Conservation (phyloP, 192 early-diverging fungal genomes). For the Kickxella alabastrina region DNA sequence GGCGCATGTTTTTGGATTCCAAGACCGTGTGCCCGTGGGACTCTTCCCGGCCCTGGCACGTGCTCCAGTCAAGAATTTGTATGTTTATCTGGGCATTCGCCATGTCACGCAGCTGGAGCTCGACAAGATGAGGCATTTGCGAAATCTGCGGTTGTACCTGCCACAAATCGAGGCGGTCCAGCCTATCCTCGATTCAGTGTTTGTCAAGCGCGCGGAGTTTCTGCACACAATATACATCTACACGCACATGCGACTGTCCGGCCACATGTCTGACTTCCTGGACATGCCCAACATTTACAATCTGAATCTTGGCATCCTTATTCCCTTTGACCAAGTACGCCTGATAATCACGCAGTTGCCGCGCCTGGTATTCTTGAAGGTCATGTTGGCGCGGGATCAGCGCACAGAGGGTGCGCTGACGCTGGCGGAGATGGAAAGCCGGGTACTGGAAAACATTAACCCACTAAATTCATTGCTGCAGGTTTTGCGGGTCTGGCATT, state of each 20-base stretch:
- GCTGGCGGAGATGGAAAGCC: slow-evolving; percentile 1
- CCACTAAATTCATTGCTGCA: slow-evolving; percentile 11
- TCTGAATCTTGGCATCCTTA: slow-evolving; percentile 11
- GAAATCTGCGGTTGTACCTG: slow-evolving; percentile 13
- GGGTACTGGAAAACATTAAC: slow-evolving; percentile 1
- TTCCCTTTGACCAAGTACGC: slow-evolving; percentile 18
- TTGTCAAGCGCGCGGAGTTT: not conserved
- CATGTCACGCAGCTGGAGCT: slow-evolving; percentile 9
- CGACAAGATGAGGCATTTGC: slow-evolving; percentile 14
- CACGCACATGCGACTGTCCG: slow-evolving; percentile 16
- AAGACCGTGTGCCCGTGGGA: slow-evolving; percentile 15
- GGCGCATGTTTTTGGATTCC: slow-evolving; percentile 18
- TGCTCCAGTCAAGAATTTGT: slow-evolving; percentile 13
- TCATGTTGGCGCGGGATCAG: slow-evolving; percentile 10
- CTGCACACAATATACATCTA: slow-evolving; percentile 15
- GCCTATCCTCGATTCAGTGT: slow-evolving; percentile 16
- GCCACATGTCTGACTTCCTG: slow-evolving; percentile 9
- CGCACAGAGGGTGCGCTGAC: slow-evolving; percentile 3
- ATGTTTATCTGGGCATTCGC: slow-evolving; percentile 17
- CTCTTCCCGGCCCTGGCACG: slow-evolving; percentile 15
- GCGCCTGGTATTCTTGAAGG: slow-evolving; percentile 19
- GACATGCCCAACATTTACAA: slow-evolving; percentile 13
- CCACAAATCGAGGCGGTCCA: slow-evolving; percentile 18
- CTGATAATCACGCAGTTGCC: slow-evolving; percentile 14
- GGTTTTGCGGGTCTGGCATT: slow-evolving; percentile 30